phyloP scores from a whole-genome alignment of 257 asterid species.

The Mitragyna speciosa region DNA sequence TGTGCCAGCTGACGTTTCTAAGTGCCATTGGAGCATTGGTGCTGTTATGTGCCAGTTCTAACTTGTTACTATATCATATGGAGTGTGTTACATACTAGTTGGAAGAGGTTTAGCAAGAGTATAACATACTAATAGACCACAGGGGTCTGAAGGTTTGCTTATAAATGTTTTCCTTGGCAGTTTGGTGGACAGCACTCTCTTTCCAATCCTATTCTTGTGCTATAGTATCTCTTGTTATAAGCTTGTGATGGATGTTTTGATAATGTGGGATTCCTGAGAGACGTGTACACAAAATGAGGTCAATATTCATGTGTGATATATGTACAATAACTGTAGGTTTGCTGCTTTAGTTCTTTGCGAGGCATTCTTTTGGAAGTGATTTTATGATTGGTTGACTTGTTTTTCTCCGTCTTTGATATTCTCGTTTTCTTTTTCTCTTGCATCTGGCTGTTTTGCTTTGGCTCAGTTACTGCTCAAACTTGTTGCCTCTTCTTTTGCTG shows the following conservation, averaged over 20 bases:
- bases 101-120: conserved; percentile 19
- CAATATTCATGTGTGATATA: background rate
- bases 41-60: conserved; percentile 25
- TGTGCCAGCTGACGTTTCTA: conserved; percentile 18
- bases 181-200: conserved; percentile 19
- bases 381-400: background rate
- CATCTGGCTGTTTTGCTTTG: background rate
- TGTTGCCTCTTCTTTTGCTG: background rate
- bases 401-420: background rate
- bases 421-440: background rate
- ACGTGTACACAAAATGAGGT: background rate
- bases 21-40: conserved; percentile 33
- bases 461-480: background rate
- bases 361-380: background rate
- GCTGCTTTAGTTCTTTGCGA: background rate
- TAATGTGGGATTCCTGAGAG: conserved; percentile 3
- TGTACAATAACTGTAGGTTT: conserved; percentile 13
- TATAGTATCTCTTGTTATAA: background rate
- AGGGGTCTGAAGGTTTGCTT: conserved; percentile 16
- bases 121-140: conserved; percentile 8
- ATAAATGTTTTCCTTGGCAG: conserved; percentile 14
- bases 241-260: conserved; percentile 11
- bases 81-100: conserved; percentile 26
- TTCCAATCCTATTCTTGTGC: conserved; percentile 9
- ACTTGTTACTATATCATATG: conserved; percentile 26